Evolutionary conservation across 495 filamentous ascomycete species (phyloP).

Genomic region (Penicillium simplicissimum): DNA sequence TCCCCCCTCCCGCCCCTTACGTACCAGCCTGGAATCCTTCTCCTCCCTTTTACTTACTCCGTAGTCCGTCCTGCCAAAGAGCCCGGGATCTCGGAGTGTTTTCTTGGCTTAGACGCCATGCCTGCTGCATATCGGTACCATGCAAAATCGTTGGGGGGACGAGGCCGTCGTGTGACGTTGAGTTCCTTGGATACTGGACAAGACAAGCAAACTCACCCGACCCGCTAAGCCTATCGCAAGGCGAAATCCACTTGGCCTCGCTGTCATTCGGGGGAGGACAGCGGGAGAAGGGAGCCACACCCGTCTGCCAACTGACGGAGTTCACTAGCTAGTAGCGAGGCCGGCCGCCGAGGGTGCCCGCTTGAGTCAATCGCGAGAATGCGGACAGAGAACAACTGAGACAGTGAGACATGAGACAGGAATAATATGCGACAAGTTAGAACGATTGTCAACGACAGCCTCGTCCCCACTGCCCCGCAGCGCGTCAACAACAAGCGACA

Average conservation of each 20-base stretch:
- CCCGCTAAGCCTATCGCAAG: background rate
- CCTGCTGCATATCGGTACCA: constrained; percentile 25
- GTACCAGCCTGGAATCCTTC: constrained; percentile 5
- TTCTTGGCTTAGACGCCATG: constrained; percentile 19
- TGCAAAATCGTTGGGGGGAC: constrained; percentile 1
- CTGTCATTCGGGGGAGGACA: background rate
- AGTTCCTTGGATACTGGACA: constrained; percentile 1
- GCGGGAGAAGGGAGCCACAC: constrained; percentile 1
- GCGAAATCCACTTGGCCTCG: background rate
- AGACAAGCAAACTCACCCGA: constrained; percentile 7
- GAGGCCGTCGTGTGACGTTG: constrained; percentile 18
- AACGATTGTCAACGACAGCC: constrained; percentile 3
- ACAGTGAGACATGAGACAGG: background rate
- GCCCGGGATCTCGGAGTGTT: constrained; percentile 11
- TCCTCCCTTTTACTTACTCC: background rate
- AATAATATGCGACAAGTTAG: background rate
- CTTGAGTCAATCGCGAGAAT: background rate
- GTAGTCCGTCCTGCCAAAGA: background rate
- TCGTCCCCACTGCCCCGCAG: constrained; percentile 19
- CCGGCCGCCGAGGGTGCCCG: background rate
- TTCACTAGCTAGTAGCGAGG: background rate
- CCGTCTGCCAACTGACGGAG: background rate
- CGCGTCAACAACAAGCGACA: constrained; percentile 26
- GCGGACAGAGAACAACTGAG: background rate
- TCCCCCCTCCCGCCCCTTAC: constrained; percentile 12